phyloP scores from a whole-genome alignment of 495 filamentous ascomycete genomes.

The Evansstolkia leycettana region DNA sequence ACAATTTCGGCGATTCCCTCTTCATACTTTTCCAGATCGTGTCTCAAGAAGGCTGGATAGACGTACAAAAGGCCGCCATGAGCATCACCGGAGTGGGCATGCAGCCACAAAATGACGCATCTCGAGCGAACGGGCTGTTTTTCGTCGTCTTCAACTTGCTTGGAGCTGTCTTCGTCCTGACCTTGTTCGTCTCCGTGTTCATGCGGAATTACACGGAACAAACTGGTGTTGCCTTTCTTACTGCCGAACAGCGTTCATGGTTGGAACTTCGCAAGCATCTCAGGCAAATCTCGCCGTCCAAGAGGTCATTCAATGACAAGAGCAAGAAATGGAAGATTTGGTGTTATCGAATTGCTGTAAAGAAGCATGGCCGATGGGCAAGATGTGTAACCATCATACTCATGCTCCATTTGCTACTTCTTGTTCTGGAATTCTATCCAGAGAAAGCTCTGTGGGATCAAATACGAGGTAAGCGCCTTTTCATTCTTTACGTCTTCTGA shows the following conservation, averaged over 20 bases:
- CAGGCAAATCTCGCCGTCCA: conserved; percentile 86
- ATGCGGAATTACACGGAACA: conserved; percentile 99
- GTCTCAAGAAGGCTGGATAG: conserved; percentile 93
- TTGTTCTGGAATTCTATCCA: conserved; percentile 77
- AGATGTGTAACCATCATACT: conserved; percentile 64
- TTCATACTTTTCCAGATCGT: conserved; percentile 99
- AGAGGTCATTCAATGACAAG: conserved; percentile 62
- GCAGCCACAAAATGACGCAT: conserved; percentile 54
- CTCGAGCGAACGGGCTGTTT: conserved; percentile 82
- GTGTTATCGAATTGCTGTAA: conserved; percentile 88
- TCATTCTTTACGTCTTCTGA: conserved; percentile 1
- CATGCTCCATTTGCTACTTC: conserved; percentile 67
- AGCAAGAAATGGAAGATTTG: conserved; percentile 71
- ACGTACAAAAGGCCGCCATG: conserved; percentile 76
- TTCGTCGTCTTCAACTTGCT: conserved; percentile 95
- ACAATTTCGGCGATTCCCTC: conserved; percentile 80
- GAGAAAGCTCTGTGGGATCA: conserved; percentile 53
- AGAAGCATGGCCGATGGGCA: conserved; percentile 93
- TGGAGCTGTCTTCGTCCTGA: conserved; percentile 93
- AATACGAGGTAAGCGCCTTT: conserved; percentile 35
- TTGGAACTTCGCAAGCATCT: conserved; percentile 88
- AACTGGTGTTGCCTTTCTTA: conserved; percentile 93
- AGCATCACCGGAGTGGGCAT: conserved; percentile 62
- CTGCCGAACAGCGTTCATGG: conserved; percentile 94
- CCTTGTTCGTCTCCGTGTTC: conserved; percentile 96